Evolutionary conservation across 352 stramenopile species (phyloP).

Genomic region (Phytopythium helicoides): DNA sequence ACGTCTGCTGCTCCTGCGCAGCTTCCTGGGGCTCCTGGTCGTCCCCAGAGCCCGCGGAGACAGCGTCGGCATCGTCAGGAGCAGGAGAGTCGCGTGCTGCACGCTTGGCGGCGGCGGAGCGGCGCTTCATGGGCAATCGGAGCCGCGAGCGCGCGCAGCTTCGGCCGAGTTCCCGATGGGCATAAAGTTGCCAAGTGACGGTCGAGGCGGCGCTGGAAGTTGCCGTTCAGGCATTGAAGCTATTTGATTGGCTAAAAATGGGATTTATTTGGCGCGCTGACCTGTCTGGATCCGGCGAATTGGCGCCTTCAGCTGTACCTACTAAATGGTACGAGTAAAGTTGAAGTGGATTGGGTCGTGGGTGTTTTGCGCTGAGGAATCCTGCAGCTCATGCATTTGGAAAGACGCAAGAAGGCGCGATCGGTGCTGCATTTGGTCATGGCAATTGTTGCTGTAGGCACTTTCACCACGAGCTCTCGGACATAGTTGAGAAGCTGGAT

Average conservation of each 20-base stretch:
- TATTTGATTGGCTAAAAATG: slow-evolving; percentile 9
- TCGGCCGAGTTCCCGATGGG: not conserved
- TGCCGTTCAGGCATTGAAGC: not conserved
- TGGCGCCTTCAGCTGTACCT: slow-evolving; percentile 8
- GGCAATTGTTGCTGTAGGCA: too few species aligned
- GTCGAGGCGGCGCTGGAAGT: not conserved
- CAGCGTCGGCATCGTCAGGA: not conserved
- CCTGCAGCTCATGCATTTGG: too few species aligned
- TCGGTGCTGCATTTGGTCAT: too few species aligned
- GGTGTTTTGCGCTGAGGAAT: too few species aligned
- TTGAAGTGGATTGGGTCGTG: too few species aligned
- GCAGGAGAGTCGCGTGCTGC: too few species aligned
- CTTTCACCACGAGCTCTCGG: too few species aligned
- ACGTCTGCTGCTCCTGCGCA: not conserved
- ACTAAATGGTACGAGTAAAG: not conserved
- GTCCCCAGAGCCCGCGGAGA: not conserved
- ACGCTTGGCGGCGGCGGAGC: too few species aligned
- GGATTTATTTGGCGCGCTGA: slow-evolving; percentile 1
- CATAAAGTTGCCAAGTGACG: not conserved
- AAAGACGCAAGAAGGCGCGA: too few species aligned
- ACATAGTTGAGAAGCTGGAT: too few species aligned
- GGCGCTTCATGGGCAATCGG: too few species aligned
- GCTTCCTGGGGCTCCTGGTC: not conserved
- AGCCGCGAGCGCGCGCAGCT: not conserved
- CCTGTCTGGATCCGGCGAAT: not conserved